Base-by-base conservation (phyloP, 2,329 filamentous ascomycete species). In the Endocalyx cinctus region DNA sequence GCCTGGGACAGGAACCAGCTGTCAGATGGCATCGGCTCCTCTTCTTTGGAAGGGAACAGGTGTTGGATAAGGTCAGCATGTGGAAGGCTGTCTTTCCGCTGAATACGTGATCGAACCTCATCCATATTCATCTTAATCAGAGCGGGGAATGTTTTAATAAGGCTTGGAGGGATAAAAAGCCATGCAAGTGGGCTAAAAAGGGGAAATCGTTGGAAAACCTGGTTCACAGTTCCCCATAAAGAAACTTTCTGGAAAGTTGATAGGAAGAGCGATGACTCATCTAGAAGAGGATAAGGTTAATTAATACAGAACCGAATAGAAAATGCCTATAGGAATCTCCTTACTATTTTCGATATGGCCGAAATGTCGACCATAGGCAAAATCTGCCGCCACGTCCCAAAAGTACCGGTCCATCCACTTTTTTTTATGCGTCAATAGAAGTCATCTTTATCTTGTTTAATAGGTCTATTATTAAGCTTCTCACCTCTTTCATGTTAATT, bases 351-450 rank as follows among this genome's bases (percentile, higher is more conserved):
- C 15, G 10, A 26, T 14, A 26, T 26, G n/a, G 5, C 15, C 10
- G 15, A 26, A 26, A 26, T 26, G 12, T 6, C 15, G 25, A 14
- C 25, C 25, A 26, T 26, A 26, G 5, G 25, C 15, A 14, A 26
- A 26, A 5, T 6, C 25, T n/a, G 12, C 25, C n/a, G 25, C 25
- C 5, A 26, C 12, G 10, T 26, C 25, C 6, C 25, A 26, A 10
- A 14, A 12, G 15, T n/a, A 12, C 25, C 25, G 15, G 13, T 35
- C 20, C 8, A 30, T 29, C 35, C 35, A 41, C 32, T 31, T 14
- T 6, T 20, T 12, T 18, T 2, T 10, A 3, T 7, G 5, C 3
- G 20, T 35, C 23, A 26, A 14, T 26, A 6, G n/a, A n/a, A n/a
- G n/a, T n/a, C n/a, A n/a, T n/a, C n/a, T n/a, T n/a, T n/a, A n/a